Evolutionary conservation across 2,329 filamentous ascomycete genomes (phyloP), one percentile per base, ranked within the genome.

Genomic region (Diaporthe sp.): DNA sequence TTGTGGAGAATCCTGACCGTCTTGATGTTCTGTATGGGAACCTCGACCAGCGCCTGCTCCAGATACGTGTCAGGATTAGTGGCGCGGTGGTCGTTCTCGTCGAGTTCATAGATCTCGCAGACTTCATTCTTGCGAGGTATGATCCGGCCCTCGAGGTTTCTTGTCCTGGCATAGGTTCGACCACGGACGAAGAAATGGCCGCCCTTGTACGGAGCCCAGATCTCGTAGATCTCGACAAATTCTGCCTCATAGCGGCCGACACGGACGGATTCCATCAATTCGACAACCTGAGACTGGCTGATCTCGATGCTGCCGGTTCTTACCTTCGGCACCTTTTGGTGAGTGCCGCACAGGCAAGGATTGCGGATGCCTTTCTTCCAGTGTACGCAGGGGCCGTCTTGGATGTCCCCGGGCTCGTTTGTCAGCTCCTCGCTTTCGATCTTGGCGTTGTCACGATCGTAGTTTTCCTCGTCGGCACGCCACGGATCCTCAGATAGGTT

Each of bases 1-100:
- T 88, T 82, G 0, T 86, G 79, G 0, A 94, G 81, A 0, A 80
- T 80, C 0, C 90, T 83, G 9, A 86, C 81, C 1, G 81, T 77
- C 2, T 84, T 78, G 0, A 92, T 83, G 0, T 84, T 75, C 0
- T 77, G 68, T 0, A 88, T 73, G 0, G 81, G 58, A 0, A 92
- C 79, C 2, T 90, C 87, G 0, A 88, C 78, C 0, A 86, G 75
- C 0, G 84, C 81, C 31, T 89, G 86, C 22, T 69, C 65, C n/a
- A 69, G 49, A 42, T 42, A 28, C 4, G 49, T 25, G 0, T 82
- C 75, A 1, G 51, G 37, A 28, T 84, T 71, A 0, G 79, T 71
- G 0, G 77, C 46, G 4, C 83, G 76, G 0, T 77, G 75, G 49
- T 88, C 85, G 8, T 85, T 82, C 0, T 82, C 73, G 8, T 85